A percentile compares a stretch with the other conserved stretches of the same genome.
phyloP scores from a whole-genome alignment of 192 early-diverging fungal species.

The Martensiomyces pterosporus region DNA sequence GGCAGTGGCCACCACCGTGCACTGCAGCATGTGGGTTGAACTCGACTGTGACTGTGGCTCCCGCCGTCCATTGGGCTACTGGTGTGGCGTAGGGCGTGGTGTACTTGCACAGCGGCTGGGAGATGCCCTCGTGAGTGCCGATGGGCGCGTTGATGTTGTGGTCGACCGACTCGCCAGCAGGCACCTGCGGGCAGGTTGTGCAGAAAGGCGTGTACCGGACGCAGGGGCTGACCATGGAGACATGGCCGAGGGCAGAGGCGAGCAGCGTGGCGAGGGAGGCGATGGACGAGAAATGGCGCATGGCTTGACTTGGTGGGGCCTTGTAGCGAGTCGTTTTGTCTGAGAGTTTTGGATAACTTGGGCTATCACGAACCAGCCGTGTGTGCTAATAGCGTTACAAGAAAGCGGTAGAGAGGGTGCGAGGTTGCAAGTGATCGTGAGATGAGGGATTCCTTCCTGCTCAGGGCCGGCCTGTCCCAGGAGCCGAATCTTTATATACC shows the following conservation, averaged over 20 bases:
- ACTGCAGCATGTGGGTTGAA: conserved; percentile 49
- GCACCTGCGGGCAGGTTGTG: conserved; percentile 26
- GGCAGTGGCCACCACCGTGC: conserved; percentile 65
- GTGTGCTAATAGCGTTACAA: no score
- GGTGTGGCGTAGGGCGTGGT: conserved; percentile 31
- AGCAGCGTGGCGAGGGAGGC: conserved; percentile 8
- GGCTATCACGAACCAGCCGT: no score
- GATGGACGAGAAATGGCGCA: conserved; percentile 2
- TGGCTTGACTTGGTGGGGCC: no score
- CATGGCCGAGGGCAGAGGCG: conserved; percentile 14
- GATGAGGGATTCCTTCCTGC: no score
- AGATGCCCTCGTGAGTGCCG: conserved; percentile 26
- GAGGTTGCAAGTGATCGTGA: no score
- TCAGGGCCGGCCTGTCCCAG: no score
- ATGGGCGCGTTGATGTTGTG: conserved; percentile 44
- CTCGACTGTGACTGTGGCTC: conserved; percentile 43
- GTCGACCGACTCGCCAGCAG: conserved; percentile 30
- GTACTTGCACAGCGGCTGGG: conserved; percentile 42
- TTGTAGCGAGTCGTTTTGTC: no score
- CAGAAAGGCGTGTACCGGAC: conserved; percentile 46
- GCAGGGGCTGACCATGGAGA: conserved; percentile 34
- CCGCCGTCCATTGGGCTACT: conserved; percentile 48
- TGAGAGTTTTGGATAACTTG: no score
- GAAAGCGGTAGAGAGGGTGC: no score
- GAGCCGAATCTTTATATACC: no score